Conservation (phyloP, 1,284 basidiomycete genomes). For the Gymnopus androsaceus region DNA sequence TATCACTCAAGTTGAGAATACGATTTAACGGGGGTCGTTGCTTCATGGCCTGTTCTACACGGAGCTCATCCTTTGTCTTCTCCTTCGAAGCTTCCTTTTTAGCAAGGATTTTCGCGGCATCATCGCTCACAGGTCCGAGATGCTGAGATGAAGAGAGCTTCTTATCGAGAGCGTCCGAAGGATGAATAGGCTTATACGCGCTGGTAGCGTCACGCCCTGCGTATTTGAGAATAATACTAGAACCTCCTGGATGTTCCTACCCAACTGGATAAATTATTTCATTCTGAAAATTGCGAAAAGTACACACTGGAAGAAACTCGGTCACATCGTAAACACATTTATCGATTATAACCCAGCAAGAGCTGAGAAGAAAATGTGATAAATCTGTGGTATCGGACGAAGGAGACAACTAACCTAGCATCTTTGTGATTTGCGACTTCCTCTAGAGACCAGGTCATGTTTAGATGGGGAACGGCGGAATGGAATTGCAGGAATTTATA, state of each 20-base stretch:
- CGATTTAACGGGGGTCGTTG: slow-evolving; percentile 64
- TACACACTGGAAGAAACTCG: slow-evolving; percentile 59
- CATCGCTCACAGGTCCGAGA: slow-evolving; percentile 66
- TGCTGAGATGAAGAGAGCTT: slow-evolving; percentile 65
- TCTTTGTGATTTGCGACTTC: slow-evolving; percentile 15
- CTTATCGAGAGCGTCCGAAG: slow-evolving; percentile 68
- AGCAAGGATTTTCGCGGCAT: slow-evolving; percentile 41
- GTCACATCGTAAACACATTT: slow-evolving; percentile 84
- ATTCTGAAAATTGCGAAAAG: not conserved
- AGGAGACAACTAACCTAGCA: slow-evolving; percentile 19
- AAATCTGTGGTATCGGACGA: not conserved
- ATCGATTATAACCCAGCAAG: slow-evolving; percentile 79
- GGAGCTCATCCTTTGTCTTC: slow-evolving; percentile 71
- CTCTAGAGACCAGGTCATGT: slow-evolving; percentile 11
- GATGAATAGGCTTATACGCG: slow-evolving; percentile 74
- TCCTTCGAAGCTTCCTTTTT: slow-evolving; percentile 35
- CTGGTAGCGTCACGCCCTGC: slow-evolving; percentile 78
- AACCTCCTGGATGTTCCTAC: slow-evolving; percentile 82
- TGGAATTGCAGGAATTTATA: too few species aligned
- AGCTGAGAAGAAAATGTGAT: not conserved
- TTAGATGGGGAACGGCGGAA: too few species aligned
- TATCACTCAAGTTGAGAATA: slow-evolving; percentile 75
- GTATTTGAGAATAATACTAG: slow-evolving; percentile 76
- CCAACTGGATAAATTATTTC: slow-evolving; percentile 14
- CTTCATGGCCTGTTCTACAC: slow-evolving; percentile 65